Base-by-base conservation (phyloP, 2,329 filamentous ascomycete species). In the Amauroascus niger region DNA sequence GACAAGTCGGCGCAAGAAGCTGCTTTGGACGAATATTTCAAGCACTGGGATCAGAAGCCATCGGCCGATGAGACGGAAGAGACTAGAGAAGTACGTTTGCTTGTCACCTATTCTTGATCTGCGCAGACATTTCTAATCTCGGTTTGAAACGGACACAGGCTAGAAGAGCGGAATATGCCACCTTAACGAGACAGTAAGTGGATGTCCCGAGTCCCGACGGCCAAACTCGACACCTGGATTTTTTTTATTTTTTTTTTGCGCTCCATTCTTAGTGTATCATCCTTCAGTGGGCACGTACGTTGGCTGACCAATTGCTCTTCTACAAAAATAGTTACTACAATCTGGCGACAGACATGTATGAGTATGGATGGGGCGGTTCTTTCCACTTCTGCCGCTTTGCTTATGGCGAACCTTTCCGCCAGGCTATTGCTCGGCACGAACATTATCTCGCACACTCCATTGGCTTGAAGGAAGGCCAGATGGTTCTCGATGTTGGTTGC, bases 301-400 rank as follows among this genome's bases (percentile, higher is more conserved):
- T 24, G 18, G 20, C n/a, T 11, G 32, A 33, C 49, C 41, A 44
- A 51, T 20, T 32, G 26, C 2, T 24, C 11, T 22, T 14, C 11
- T 18, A 28, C 41, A 37, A n/a, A n/a, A n/a, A 65, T 53, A 89
- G 86, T 71, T 95, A 96, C 79, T 96, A 96, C 77, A 95, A 96
- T 74, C 81, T 95, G 47, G 89, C 88, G n/a, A 96, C 90, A 62
- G 90, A 95, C 67, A 73, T 95, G 49, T 95, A 95, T 77, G 93
- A 97, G 76, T 93, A 95, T 64, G 93, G 90, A 64, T 98, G 93
- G 90, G 88, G 88, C 58, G 84, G 89, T 65, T 91, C 85, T 48
- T 98, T 98, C 80, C 91, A 98, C 75, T 97, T 98, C 79, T 95
- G 88, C 75, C 88, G 91, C 59, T 96, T 91, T 73, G 86, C 88